Percentiles rank a stretch among this genome's conserved stretches.
phyloP scores from a whole-genome alignment of 176 grass and related monocot genomes.

The Aegilops sharonensis region DNA sequence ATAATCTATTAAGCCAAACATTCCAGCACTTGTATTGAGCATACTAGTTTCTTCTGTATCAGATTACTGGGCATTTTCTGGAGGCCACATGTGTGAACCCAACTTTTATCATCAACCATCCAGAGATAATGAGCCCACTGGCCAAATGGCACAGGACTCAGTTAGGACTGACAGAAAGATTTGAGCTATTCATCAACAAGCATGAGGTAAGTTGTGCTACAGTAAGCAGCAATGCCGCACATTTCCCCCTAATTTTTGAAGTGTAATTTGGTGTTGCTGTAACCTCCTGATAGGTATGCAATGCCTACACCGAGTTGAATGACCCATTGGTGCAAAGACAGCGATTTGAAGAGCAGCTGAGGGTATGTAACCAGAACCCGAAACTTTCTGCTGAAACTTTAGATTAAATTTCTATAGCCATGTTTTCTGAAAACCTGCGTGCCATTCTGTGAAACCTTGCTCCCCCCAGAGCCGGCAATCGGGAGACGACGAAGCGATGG shows the following conservation, averaged over 20 bases:
- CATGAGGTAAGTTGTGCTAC: slow-evolving; percentile 47
- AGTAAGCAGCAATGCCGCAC: too few relatives aligned
- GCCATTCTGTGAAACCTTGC: background rate
- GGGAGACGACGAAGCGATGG: slow-evolving; percentile 20
- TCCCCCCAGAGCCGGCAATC: background rate
- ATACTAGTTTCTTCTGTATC: background rate
- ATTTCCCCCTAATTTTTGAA: background rate
- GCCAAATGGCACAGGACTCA: slow-evolving; percentile 74
- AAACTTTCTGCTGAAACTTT: background rate
- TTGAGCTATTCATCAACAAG: slow-evolving; percentile 86
- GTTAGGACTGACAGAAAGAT: slow-evolving; percentile 64
- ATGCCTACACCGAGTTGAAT: slow-evolving; percentile 8
- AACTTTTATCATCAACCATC: slow-evolving; percentile 82
- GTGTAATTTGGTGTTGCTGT: background rate
- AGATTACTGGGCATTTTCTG: slow-evolving; percentile 78
- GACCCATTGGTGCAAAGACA: slow-evolving; percentile 15
- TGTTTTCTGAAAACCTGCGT: background rate
- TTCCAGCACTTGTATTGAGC: background rate
- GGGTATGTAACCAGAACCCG: background rate
- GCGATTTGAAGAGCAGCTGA: background rate
- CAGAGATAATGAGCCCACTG: slow-evolving; percentile 90
- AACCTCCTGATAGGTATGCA: background rate
- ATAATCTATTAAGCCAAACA: background rate
- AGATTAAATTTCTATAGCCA: background rate
- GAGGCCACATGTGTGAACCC: slow-evolving; percentile 77